Percentiles rank a stretch among this genome's conserved stretches.
These are phyloP conservation scores for Cornus kousa DNA, from an alignment of 148 eudicot species.

Conservation along the genomic window DNA sequence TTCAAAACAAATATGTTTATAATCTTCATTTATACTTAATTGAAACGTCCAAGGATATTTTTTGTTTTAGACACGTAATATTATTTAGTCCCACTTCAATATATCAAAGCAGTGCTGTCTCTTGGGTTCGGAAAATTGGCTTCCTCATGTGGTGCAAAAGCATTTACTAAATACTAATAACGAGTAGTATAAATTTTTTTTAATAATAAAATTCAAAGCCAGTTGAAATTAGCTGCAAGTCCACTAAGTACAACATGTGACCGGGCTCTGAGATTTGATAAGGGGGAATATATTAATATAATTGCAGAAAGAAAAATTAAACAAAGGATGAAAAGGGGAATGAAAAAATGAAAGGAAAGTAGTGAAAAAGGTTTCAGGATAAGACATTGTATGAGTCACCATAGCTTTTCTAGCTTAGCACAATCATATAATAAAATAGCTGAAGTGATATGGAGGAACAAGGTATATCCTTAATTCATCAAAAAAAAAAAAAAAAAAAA, in stretches of 20 bases:
- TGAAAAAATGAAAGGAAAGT: background rate
- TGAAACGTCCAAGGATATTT: too few species aligned
- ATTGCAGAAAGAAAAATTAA: background rate
- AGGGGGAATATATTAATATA: background rate
- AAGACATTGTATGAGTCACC: background rate
- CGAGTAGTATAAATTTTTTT: background rate
- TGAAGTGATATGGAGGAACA: background rate
- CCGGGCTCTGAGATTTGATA: background rate
- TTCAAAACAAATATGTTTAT: too few species aligned
- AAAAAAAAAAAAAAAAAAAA: too few species aligned
- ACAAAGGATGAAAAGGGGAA: background rate
- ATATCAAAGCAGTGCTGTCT: too few species aligned
- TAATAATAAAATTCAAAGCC: background rate
- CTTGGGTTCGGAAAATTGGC: too few species aligned
- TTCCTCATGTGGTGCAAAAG: background rate
- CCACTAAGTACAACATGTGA: constrained; percentile 10
- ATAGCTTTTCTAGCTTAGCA: background rate
- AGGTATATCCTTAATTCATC: background rate
- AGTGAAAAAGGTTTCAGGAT: background rate
- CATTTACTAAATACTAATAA: background rate
- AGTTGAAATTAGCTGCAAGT: constrained; percentile 8
- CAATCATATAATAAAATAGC: background rate
- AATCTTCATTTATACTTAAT: too few species aligned
- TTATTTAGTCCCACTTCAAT: too few species aligned
- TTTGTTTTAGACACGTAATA: too few species aligned